Evolutionary conservation across 257 asterid genomes (phyloP), one percentile per base, ranked within the genome.

Genomic region (Solanum verrucosum): DNA sequence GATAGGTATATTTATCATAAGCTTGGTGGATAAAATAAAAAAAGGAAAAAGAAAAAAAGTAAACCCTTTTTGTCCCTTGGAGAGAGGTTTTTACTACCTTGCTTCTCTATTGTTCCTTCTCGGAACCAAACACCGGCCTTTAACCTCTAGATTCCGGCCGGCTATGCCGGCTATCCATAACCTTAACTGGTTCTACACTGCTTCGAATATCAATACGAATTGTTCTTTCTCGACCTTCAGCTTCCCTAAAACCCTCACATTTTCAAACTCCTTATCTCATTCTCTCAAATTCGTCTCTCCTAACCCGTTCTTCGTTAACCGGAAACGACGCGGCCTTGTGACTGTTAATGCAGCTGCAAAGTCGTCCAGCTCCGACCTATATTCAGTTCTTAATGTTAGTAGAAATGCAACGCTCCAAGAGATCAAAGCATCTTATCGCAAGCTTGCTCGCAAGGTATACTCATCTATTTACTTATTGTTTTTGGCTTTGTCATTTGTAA

Each of bases 391-490:
- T 81, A 93, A 93, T 68, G 94, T 97, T 93, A 86, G 92, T 87
- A 94, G 89, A 90, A 95, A 93, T 93, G 99, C 99, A 44, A 89
- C 96, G 88, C 88, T 96, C 93, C 96, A 91, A 86, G 98, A 97
- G 86, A 93, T 97, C 88, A 97, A 97, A 90, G 91, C 98, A 20
- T 91, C 99, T 84, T 97, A 96, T 87, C 98, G 99, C 67, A 94
- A 93, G 72, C 99, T 97, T 87, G 99, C 99, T 89, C 96, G 98
- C 87, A 93, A 95, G 98, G 99, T 97, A 91, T 27, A 7, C 35
- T 46, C 75, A 35, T 68, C 40, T 68, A 33, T 35, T 65, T 31
- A 0, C 27, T 85, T 59, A 56, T 3, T 56, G 23, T 38, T 82
- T 70, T 63, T 11, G 42, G 27, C 3, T 13, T 27, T 15, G n/a